Evolutionary conservation across 1,284 basidiomycete species (phyloP), one percentile per base, ranked within the genome.

Genomic region (Ustilago shanxiensis): DNA sequence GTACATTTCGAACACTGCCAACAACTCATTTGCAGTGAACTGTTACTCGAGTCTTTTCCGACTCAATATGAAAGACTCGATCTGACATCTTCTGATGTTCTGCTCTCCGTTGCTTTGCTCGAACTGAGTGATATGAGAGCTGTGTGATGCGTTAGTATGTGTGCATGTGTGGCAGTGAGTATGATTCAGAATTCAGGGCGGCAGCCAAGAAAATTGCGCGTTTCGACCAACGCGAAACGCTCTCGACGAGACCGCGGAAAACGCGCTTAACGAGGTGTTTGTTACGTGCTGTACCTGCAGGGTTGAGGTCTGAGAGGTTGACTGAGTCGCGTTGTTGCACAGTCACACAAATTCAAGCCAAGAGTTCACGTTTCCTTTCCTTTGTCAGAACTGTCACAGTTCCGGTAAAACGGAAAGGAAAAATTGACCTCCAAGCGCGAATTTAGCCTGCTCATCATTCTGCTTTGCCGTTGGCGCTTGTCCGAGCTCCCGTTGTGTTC

Each of bases 211-310:
- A 33, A 11, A 49, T 28, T 49, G 47, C 47, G 47, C 47, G 47
- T 49, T 49, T 49, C 47, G 47, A 49, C 47, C n/a, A 14, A 49
- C 18, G 47, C 47, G 47, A 49, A 49, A 26, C 47, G 47, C 47
- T 14, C 14, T 24, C 47, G 47, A 49, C 14, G 11, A 33, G 31
- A 5, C 9, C n/a, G 44, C 44, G 44, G 47, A 49, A 14, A 49
- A 49, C 7, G 47, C 47, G 47, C 24, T 49, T 26, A 49, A 26
- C 24, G 22, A 49, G 24, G 14, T 26, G 24, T 16, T 7, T 22
- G 3, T 45, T 22, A 13, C 22, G 44, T 45, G 5, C 20, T n/a
- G 44, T 45, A 6, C 44, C 44, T 45, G 44, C 44, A 45, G n/a
- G n/a, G 44, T 45, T 16, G 44, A 20, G 11, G 31, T 33, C 31